Evolutionary conservation across 2,329 filamentous ascomycete genomes (phyloP).

Genomic region (Boeremia exigua): DNA sequence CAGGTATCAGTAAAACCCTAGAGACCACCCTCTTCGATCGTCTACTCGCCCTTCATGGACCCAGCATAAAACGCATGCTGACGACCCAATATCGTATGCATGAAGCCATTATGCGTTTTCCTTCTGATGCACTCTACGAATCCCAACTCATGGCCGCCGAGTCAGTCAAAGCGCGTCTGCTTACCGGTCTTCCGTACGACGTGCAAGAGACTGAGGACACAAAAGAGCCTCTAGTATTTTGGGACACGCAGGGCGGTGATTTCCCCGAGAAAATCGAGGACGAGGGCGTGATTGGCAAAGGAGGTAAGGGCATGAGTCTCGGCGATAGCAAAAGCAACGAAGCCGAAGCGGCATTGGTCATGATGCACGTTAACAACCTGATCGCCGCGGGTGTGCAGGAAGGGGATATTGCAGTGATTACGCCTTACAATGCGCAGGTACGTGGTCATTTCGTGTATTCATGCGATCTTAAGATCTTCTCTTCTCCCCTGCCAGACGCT

Average conservation of each 20-base stretch:
- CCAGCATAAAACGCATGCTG: constrained; percentile 88
- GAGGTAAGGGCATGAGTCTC: constrained; percentile 58
- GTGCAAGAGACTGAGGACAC: constrained; percentile 86
- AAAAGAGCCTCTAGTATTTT: constrained; percentile 85
- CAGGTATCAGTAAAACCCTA: constrained; percentile 61
- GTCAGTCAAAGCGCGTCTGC: constrained; percentile 73
- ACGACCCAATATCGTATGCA: constrained; percentile 99
- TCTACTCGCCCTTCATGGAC: constrained; percentile 79
- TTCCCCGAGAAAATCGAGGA: constrained; percentile 85
- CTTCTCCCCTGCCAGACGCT: constrained; percentile 6
- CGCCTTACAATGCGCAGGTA: constrained; percentile 94
- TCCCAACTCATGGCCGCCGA: constrained; percentile 81
- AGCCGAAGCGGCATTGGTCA: constrained; percentile 83
- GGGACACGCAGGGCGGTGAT: constrained; percentile 94
- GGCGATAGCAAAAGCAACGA: constrained; percentile 90
- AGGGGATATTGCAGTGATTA: constrained; percentile 90
- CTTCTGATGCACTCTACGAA: constrained; percentile 87
- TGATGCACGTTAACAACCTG: constrained; percentile 75
- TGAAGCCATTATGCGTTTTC: constrained; percentile 92
- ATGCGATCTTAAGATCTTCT: constrained; percentile 12
- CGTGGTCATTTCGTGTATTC: constrained; percentile 3
- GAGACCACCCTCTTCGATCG: constrained; percentile 95
- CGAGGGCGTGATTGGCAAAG: constrained; percentile 61
- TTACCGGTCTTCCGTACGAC: constrained; percentile 78
- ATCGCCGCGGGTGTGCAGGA: constrained; percentile 79